Evolutionary conservation across 1,284 basidiomycete species (phyloP), one percentile per base, ranked within the genome.

Genomic region (Ganoderma lucidum): DNA sequence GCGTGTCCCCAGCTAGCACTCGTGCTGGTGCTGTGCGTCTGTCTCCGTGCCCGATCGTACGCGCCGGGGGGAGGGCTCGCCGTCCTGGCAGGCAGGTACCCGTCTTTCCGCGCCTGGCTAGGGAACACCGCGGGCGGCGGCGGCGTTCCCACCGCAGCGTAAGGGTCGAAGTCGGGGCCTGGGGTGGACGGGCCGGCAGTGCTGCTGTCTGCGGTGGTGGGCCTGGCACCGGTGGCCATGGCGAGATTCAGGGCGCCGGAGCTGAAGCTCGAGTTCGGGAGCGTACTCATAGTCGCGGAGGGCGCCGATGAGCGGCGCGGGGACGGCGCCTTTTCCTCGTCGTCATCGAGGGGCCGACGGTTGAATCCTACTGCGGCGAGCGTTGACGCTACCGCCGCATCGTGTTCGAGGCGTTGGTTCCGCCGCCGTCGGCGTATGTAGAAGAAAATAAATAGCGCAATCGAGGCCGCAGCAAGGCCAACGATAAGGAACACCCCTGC

Each of bases 401-500:
- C 91, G 69, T 90, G 89, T 70, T 93, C 90, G 14, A 90, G 78
- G 63, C 84, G 83, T 53, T 81, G 85, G 56, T 83, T 87, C 37
- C 88, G 84, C 56, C 90, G 85, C 68, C 90, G 85, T 53, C 90
- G 86, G 30, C 90, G 88, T 69, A 92, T 78, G 65, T 88, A 90
- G 78, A 93, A 93, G 74, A 93, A 79, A 66, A 92, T 81, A 84
- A 89, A 93, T 44, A 93, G 82, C 45, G 89, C 77, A 68, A 94
- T 91, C 12, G 91, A 88, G 1, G 90, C 88, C 6, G 84, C 86
- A 14, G 92, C 89, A 32, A 94, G 84, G 45, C 92, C 93, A 14
- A 93, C 91, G 41, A 94, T 86, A 48, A 92, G 85, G 75, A 94
- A 94, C 30, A 93, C 91, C 59, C 89, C 93, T 6, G 88, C 88